These are phyloP conservation scores for Amanita thiersii DNA, from an alignment of 768 basidiomycete species.

Conservation along the genomic window DNA sequence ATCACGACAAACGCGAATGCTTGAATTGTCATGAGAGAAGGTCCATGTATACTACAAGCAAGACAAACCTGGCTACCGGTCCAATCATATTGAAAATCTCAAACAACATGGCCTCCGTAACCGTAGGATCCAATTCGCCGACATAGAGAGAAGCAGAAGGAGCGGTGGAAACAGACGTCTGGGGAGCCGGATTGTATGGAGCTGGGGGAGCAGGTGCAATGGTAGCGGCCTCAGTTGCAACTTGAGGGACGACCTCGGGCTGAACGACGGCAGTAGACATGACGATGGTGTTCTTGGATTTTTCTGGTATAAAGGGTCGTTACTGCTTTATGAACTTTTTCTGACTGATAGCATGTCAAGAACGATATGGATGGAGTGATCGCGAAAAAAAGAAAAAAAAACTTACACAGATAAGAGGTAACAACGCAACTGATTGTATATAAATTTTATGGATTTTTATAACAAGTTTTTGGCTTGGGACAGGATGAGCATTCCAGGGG, in stretches of 20 bases:
- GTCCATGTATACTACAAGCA: slow-evolving; percentile 6
- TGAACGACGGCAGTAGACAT: slow-evolving; percentile 55
- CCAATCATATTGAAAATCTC: slow-evolving; percentile 99
- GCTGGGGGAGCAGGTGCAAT: slow-evolving; percentile 39
- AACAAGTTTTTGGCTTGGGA: slow-evolving; percentile 50
- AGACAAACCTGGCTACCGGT: slow-evolving; percentile 85
- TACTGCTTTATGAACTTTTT: slow-evolving; percentile 91
- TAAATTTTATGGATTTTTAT: slow-evolving; percentile 66
- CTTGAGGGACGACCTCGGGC: slow-evolving; percentile 44
- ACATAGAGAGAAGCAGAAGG: slow-evolving; percentile 96
- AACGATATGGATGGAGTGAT: slow-evolving; percentile 10
- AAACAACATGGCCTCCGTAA: slow-evolving; percentile 99
- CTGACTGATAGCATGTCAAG: slow-evolving; percentile 31
- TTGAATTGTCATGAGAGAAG: slow-evolving; percentile 19
- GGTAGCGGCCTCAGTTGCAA: slow-evolving; percentile 39
- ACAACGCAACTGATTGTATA: slow-evolving; percentile 70
- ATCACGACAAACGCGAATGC: slow-evolving; percentile 99
- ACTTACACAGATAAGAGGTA: slow-evolving; percentile 60
- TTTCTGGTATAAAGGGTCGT: slow-evolving; percentile 66
- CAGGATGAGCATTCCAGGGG: slow-evolving; percentile 11
- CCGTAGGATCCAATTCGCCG: slow-evolving; percentile 95
- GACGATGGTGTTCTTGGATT: slow-evolving; percentile 21
- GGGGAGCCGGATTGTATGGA: slow-evolving; percentile 51
- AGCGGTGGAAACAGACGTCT: slow-evolving; percentile 48
- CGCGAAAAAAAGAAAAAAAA: slow-evolving; percentile 11